These are phyloP conservation scores for Pythium dissotocum DNA, from an alignment of 352 stramenopile species.

Conservation along the genomic window DNA sequence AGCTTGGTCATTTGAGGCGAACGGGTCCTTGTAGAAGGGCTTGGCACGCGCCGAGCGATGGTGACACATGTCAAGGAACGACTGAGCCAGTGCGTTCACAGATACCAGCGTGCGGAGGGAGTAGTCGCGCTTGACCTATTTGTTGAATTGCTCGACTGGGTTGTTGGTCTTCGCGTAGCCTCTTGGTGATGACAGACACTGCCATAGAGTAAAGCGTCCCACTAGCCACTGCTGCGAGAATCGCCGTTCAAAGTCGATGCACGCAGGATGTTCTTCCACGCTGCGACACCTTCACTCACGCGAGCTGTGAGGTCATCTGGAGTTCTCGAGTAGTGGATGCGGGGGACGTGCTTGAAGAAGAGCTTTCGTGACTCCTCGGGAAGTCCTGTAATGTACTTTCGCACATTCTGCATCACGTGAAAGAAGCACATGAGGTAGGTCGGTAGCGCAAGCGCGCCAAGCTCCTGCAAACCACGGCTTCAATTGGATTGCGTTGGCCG, in stretches of 20 bases:
- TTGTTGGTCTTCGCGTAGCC: constrained; percentile 8
- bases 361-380: background rate
- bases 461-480: constrained; percentile 1
- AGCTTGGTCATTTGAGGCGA: background rate
- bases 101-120: background rate
- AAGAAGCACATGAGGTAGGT: constrained; percentile 6
- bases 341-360: background rate
- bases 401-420: constrained; percentile 9
- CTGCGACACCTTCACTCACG: background rate
- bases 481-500: background rate
- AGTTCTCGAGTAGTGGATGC: background rate
- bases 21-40: background rate
- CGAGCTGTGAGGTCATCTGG: background rate
- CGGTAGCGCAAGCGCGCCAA: background rate
- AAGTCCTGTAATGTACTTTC: background rate
- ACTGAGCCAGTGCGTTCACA: constrained; percentile 3
- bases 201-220: background rate
- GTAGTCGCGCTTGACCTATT: constrained; percentile 8
- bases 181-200: background rate
- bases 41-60: background rate
- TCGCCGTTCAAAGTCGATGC: background rate
- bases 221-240: background rate
- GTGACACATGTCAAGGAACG: constrained; percentile 4
- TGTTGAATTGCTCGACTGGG: constrained; percentile 11
- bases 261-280: background rate